A percentile compares a stretch with the other conserved stretches of the same genome.
Evolutionary conservation across 305 asterid genomes (phyloP).

Genomic region (Fraxinus latifolia): DNA sequence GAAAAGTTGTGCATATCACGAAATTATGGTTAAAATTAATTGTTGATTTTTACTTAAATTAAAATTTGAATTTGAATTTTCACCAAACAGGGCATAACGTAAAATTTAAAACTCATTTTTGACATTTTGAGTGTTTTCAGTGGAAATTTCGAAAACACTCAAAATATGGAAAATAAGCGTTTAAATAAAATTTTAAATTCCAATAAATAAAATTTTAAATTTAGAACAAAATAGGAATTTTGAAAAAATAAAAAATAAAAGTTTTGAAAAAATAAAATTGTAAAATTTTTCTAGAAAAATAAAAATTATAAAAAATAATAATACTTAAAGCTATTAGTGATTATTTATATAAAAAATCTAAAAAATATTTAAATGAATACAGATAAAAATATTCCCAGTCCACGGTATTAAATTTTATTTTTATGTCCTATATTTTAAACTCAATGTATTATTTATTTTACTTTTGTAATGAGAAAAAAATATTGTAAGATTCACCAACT

Average conservation of each 20-base stretch:
- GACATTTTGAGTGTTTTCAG: not conserved
- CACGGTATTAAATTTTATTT: too few relatives aligned
- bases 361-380: not conserved
- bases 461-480: not conserved
- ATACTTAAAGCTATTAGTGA: not conserved
- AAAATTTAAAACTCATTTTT: too few relatives aligned
- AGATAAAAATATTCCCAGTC: not conserved
- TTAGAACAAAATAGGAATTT: not conserved
- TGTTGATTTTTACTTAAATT: too few relatives aligned
- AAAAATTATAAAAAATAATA: too few relatives aligned
- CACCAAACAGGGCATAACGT: not conserved
- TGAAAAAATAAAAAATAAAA: not conserved
- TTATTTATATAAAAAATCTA: too few relatives aligned
- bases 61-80: too few relatives aligned
- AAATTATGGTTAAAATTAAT: not conserved
- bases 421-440: not conserved
- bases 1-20: not conserved
- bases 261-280: not conserved
- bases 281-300: not conserved
- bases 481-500: not conserved
- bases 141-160: too few relatives aligned
- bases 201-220: too few relatives aligned
- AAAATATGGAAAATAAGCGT: not conserved
- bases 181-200: too few relatives aligned
- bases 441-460: not conserved